phyloP scores from a whole-genome alignment of 225 moss, liverwort and hornwort genomes.

The Marchantia polymorpha region DNA sequence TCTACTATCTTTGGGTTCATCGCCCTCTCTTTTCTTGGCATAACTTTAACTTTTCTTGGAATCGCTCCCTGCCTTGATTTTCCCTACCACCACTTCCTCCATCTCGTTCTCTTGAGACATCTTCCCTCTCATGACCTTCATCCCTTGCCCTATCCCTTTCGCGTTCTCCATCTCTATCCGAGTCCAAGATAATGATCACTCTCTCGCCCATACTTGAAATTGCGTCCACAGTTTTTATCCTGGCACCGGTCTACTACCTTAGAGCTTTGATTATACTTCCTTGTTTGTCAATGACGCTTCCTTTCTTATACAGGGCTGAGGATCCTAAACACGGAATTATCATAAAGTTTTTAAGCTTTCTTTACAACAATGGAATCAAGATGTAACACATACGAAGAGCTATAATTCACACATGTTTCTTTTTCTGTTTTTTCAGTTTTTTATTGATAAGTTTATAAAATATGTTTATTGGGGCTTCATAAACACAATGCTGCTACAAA shows the following conservation, averaged over 20 bases:
- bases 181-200: slow-evolving; percentile 83
- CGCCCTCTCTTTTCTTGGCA: slow-evolving; percentile 55
- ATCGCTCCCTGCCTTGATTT: slow-evolving; percentile 62
- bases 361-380: too few species aligned
- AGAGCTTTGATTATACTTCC: slow-evolving; percentile 92
- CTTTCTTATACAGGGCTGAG: slow-evolving; percentile 91
- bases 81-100: slow-evolving; percentile 53
- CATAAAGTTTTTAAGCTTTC: too few species aligned
- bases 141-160: slow-evolving; percentile 74
- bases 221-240: slow-evolving; percentile 97
- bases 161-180: slow-evolving; percentile 76
- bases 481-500: too few species aligned
- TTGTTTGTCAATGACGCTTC: slow-evolving; percentile 95
- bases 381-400: too few species aligned
- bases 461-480: too few species aligned
- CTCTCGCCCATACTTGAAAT: slow-evolving; percentile 93
- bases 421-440: too few species aligned
- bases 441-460: too few species aligned
- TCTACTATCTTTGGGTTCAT: slow-evolving; percentile 48
- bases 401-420: too few species aligned
- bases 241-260: slow-evolving; percentile 89
- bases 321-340: slow-evolving; percentile 89
- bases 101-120: slow-evolving; percentile 68
- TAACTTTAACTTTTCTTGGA: slow-evolving; percentile 82
- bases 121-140: slow-evolving; percentile 60